Base-by-base conservation (phyloP, 2,329 filamentous ascomycete species). In the Claviceps paspali region DNA sequence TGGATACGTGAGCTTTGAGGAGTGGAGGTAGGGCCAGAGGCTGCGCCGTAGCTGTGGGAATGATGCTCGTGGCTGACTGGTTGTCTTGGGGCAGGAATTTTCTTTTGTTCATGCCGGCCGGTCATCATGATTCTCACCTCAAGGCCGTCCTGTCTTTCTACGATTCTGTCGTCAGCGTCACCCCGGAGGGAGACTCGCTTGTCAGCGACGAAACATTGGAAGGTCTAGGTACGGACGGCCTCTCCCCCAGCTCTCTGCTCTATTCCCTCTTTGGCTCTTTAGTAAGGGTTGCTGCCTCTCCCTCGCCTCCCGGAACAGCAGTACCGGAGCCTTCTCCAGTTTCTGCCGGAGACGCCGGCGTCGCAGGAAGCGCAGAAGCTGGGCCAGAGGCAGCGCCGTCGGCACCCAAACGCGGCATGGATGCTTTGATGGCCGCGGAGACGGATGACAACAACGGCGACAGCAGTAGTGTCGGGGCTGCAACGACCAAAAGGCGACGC, bases 131-230 rank as follows among this genome's bases (percentile, higher is more conserved):
- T 39, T 76, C 81, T 18, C 79, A 81, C 45, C 70, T 98, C 31
- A 76, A 79, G 53, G 78, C 83, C 37, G 82, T 95, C 38, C 67
- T 95, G 49, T 87, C 84, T 36, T 96, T 92, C 61, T 98, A 94
- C 60, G 79, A 82, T 41, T 81, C 85, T 34, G 83, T 88, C 48
- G 78, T 92, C 54, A 86, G 82, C 59, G 69, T 98, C 55, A 94
- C 84, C 52, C 70, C 85, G 43, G 91, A 98, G 68, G 91, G 91
- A 58, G 91, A 96, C 64, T 91, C 91, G 48, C 71, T 83, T 51
- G 79, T 96, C 51, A 84, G 79, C 65, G 87, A 93, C 64, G 85
- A 94, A 57, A 81, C 79, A 55, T 73, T 94, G 53, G 76, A 93
- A 70, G 83, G 87, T 64, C 68, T 93, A 87, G 88, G 88, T 94